phyloP scores from a whole-genome alignment of 208 protist genomes.

The Acanthamoeba polyphaga region DNA sequence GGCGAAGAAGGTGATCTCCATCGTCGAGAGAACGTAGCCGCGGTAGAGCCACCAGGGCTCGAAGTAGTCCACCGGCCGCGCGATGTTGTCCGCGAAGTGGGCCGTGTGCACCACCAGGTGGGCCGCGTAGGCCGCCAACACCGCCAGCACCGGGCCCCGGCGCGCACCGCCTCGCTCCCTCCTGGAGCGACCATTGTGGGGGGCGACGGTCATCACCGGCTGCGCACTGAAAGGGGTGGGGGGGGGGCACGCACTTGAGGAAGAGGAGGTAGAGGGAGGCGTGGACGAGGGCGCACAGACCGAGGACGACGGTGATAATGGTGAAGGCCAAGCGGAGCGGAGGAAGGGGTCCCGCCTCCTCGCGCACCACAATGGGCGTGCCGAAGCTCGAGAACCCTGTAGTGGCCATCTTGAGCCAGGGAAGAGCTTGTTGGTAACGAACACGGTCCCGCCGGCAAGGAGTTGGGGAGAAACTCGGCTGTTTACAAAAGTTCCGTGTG shows the following conservation, averaged over 20 bases:
- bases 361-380: neutral
- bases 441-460: too few species aligned
- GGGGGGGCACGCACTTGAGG: neutral
- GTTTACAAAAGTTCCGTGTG: too few species aligned
- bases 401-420: too few species aligned
- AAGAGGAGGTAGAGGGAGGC: neutral
- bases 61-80: conserved; percentile 40
- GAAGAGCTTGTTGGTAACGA: too few species aligned
- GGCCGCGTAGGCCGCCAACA: neutral
- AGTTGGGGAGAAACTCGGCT: too few species aligned
- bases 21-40: conserved; percentile 40
- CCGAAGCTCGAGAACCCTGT: neutral
- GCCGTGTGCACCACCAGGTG: conserved; percentile 24
- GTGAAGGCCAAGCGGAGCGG: neutral
- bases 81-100: conserved; percentile 59
- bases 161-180: neutral
- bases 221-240: too few species aligned
- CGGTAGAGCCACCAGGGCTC: conserved; percentile 48
- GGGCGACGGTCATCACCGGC: too few species aligned
- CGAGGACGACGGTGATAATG: neutral
- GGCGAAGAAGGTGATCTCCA: conserved; percentile 64
- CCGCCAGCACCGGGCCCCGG: neutral
- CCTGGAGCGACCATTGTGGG: too few species aligned
- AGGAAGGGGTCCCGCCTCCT: neutral
- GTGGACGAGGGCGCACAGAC: neutral